These are phyloP conservation scores for Parafenestella ontariensis DNA, from an alignment of 2,329 filamentous ascomycete genomes.

Conservation along the genomic window DNA sequence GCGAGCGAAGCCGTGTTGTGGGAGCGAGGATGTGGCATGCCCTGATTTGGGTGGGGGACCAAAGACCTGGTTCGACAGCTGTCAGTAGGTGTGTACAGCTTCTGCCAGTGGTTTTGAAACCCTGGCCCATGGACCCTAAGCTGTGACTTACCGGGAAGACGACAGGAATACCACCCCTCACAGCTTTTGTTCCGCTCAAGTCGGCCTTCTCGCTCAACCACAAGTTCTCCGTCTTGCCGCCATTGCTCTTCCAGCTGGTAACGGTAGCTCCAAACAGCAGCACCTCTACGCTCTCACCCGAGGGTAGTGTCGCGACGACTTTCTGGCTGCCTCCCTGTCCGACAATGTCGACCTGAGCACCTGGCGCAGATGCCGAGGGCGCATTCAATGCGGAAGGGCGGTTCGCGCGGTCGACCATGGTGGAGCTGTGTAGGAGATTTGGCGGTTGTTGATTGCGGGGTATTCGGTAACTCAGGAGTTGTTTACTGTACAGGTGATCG, in stretches of 20 bases:
- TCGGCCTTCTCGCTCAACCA: conserved; percentile 82
- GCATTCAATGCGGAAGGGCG: conserved; percentile 73
- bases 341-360: conserved; percentile 77
- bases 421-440: conserved; percentile 15
- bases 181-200: conserved; percentile 86
- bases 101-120: background rate
- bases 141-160: conserved; percentile 80
- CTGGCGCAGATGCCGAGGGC: conserved; percentile 66
- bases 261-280: conserved; percentile 93
- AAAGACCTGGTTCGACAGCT: conserved; percentile 69
- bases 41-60: conserved; percentile 76
- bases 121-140: too few relatives aligned
- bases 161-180: conserved; percentile 88
- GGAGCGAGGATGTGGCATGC: conserved; percentile 77
- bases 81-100: conserved; percentile 10
- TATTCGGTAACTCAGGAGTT: background rate
- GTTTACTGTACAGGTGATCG: background rate
- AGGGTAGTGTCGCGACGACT: conserved; percentile 81
- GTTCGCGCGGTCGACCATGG: conserved; percentile 83
- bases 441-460: conserved; percentile 8
- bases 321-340: conserved; percentile 74
- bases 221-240: conserved; percentile 76
- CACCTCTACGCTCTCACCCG: conserved; percentile 85
- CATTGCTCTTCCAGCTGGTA: conserved; percentile 86
- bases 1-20: conserved; percentile 95